Conservation (phyloP, 768 basidiomycete genomes). For the Lactifluus subvellereus region DNA sequence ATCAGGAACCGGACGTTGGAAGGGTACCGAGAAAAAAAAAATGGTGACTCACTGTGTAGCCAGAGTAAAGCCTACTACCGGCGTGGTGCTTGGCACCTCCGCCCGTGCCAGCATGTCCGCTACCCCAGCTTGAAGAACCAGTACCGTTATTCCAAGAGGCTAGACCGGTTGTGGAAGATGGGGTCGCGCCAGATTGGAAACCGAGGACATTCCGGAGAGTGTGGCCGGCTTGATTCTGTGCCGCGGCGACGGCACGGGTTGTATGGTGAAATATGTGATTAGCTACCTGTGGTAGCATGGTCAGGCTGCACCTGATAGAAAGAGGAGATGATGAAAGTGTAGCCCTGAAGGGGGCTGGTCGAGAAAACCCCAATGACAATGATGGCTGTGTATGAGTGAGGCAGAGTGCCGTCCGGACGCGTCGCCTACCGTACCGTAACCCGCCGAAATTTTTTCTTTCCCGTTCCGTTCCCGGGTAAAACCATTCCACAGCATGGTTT, state of each 20-base stretch:
- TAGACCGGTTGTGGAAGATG: slow-evolving; percentile 35
- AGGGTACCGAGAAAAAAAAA: background rate
- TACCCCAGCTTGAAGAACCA: slow-evolving; percentile 48
- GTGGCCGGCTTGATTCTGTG: slow-evolving; percentile 62
- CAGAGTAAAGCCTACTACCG: slow-evolving; percentile 64
- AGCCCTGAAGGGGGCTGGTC: background rate
- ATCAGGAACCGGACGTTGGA: background rate
- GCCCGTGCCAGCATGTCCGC: slow-evolving; percentile 59
- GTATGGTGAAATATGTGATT: slow-evolving; percentile 73
- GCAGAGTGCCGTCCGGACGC: slow-evolving; percentile 9
- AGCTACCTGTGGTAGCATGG: slow-evolving; percentile 79
- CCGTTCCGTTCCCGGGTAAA: background rate
- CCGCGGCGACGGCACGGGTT: slow-evolving; percentile 66
- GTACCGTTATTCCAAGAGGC: slow-evolving; percentile 39
- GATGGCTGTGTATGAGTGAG: no score
- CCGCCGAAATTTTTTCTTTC: background rate
- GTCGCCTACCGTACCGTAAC: background rate
- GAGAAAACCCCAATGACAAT: background rate
- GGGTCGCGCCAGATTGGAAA: slow-evolving; percentile 47
- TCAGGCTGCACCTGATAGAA: slow-evolving; percentile 3
- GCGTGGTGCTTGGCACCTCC: slow-evolving; percentile 61
- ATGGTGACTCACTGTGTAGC: slow-evolving; percentile 51
- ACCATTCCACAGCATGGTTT: background rate
- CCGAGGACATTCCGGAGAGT: slow-evolving; percentile 76
- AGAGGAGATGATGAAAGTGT: background rate